phyloP scores from a whole-genome alignment of 805 yeast species.

The Metschnikowia continentalis region DNA sequence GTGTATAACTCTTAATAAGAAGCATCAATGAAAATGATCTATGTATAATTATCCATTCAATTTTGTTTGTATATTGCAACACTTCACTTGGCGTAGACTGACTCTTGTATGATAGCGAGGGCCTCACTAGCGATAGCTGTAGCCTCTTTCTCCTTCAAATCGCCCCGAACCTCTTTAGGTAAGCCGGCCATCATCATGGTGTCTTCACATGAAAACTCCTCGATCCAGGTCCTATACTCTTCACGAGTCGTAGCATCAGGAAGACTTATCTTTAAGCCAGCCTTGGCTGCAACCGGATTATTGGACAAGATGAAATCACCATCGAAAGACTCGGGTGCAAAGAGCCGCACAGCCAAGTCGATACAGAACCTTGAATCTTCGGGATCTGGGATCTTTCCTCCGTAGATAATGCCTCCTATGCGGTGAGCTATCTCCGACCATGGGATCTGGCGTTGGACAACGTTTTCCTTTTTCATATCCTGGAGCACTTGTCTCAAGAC shows the following conservation, averaged over 20 bases:
- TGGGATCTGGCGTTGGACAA: conserved; percentile 31
- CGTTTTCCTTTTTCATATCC: neutral
- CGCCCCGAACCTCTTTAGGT: conserved; percentile 38
- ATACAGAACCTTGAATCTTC: conserved; percentile 38
- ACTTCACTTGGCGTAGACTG: neutral
- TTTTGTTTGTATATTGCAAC: too few relatives aligned
- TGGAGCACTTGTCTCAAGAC: conserved; percentile 43
- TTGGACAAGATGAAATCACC: conserved; percentile 39
- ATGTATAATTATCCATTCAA: neutral
- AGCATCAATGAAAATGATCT: conserved; percentile 10
- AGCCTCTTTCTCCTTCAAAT: conserved; percentile 23
- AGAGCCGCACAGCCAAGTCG: conserved; percentile 34
- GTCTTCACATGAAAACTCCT: conserved; percentile 46
- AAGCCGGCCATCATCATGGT: conserved; percentile 55
- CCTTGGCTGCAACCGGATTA: conserved; percentile 17
- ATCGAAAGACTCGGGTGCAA: conserved; percentile 38
- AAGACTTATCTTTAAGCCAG: conserved; percentile 22
- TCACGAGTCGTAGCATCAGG: conserved; percentile 46
- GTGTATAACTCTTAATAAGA: conserved; percentile 18
- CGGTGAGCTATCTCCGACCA: conserved; percentile 51
- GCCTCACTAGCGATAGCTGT: conserved; percentile 9
- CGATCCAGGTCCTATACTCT: conserved; percentile 47
- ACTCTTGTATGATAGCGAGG: neutral
- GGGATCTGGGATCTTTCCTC: conserved; percentile 52
- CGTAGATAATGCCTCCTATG: conserved; percentile 56